phyloP scores from a whole-genome alignment of 345 rosid genomes.

The Punica granatum region DNA sequence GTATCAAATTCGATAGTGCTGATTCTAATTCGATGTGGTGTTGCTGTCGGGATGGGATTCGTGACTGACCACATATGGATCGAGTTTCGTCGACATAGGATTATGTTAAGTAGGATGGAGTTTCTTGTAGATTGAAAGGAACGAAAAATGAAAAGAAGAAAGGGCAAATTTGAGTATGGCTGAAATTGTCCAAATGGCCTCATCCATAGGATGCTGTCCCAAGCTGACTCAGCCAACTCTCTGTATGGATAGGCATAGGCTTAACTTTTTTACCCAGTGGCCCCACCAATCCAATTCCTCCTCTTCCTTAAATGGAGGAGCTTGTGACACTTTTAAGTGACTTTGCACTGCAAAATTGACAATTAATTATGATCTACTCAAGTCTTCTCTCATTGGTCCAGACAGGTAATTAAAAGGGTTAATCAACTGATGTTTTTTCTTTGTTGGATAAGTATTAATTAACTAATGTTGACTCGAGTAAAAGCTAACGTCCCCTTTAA shows the following conservation, averaged over 20 bases:
- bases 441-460: too few relatives aligned
- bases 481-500: too few relatives aligned
- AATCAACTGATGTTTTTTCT: too few relatives aligned
- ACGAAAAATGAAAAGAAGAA: background rate
- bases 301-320: background rate
- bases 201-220: conserved; percentile 21
- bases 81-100: background rate
- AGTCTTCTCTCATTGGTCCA: too few relatives aligned
- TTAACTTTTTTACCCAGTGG: conserved; percentile 2
- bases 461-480: too few relatives aligned
- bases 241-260: conserved; percentile 27
- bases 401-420: too few relatives aligned
- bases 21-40: too few relatives aligned
- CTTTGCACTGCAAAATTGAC: too few relatives aligned
- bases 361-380: too few relatives aligned
- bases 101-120: background rate
- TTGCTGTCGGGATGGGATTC: background rate
- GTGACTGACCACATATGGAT: background rate
- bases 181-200: conserved; percentile 11
- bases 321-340: background rate
- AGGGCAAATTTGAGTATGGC: background rate
- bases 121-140: background rate
- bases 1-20: too few relatives aligned
- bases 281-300: background rate
- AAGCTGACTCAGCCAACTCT: conserved; percentile 39